Evolutionary conservation across 768 basidiomycete genomes (phyloP).

Genomic region (Leccinum arenicola): DNA sequence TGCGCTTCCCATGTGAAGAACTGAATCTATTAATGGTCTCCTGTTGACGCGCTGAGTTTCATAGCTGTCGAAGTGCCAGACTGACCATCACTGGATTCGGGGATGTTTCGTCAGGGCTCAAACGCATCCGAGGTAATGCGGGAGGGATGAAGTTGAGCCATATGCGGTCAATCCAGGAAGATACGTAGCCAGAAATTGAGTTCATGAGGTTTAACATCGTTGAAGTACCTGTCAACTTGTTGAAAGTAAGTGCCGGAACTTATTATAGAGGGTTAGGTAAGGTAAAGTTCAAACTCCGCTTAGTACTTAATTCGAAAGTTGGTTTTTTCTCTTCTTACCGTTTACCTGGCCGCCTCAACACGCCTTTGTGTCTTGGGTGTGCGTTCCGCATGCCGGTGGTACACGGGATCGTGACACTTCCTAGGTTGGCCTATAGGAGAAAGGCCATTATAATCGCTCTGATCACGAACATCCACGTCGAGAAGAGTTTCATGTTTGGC

Average conservation of each 20-base stretch:
- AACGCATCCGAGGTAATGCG: conserved; percentile 57
- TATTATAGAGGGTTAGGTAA: not conserved
- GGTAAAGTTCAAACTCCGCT: conserved; percentile 26
- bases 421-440: conserved; percentile 47
- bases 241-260: not conserved
- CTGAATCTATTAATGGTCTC: conserved; percentile 50
- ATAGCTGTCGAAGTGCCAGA: not conserved
- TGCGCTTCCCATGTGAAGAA: conserved; percentile 82
- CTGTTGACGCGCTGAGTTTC: not conserved
- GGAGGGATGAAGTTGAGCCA: conserved; percentile 28
- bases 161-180: conserved; percentile 24
- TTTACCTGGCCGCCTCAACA: conserved; percentile 46
- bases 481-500: conserved; percentile 89
- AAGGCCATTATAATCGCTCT: conserved; percentile 83
- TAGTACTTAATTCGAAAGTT: not conserved
- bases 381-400: conserved; percentile 62
- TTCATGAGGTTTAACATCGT: conserved; percentile 5
- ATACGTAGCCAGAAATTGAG: not conserved
- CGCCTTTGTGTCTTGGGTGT: conserved; percentile 43
- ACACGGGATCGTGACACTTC: conserved; percentile 39
- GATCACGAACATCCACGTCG: conserved; percentile 64
- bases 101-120: conserved; percentile 47
- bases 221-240: not conserved
- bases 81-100: conserved; percentile 70
- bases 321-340: conserved; percentile 23